Evolutionary conservation across 2,329 filamentous ascomycete species (phyloP).

Genomic region (Chrysosporium queenslandicum): DNA sequence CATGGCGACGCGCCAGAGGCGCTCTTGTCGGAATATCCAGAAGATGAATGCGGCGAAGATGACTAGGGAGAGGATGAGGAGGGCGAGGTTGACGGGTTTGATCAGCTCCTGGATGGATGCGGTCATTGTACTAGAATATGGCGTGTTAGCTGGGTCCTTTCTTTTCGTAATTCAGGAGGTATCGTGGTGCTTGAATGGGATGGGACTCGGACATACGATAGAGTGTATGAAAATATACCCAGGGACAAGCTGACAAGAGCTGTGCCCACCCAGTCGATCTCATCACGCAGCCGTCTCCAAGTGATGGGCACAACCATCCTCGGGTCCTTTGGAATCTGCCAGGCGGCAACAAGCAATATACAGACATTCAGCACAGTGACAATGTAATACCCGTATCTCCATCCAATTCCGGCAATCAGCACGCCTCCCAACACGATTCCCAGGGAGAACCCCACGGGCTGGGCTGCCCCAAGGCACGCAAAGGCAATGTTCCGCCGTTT

Average conservation of each 20-base stretch:
- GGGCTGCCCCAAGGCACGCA: slow-evolving; percentile 40
- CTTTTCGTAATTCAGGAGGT: neutral
- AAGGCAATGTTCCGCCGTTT: slow-evolving; percentile 43
- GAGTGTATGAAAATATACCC: slow-evolving; percentile 44
- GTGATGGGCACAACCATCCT: slow-evolving; percentile 11
- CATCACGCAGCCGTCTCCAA: slow-evolving; percentile 6
- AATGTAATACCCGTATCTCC: slow-evolving; percentile 46
- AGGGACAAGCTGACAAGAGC: slow-evolving; percentile 38
- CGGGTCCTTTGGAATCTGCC: slow-evolving; percentile 15
- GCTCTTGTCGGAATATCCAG: slow-evolving; percentile 44
- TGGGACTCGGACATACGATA: slow-evolving; percentile 35
- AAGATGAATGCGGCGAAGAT: slow-evolving; percentile 41
- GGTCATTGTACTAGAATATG: slow-evolving; percentile 14
- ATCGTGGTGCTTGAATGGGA: neutral
- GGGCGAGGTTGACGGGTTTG: slow-evolving; percentile 45
- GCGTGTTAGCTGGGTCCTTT: neutral
- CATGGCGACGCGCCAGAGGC: slow-evolving; percentile 39
- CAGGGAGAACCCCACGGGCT: slow-evolving; percentile 42
- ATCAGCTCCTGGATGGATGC: slow-evolving; percentile 46
- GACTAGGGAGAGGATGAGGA: slow-evolving; percentile 12
- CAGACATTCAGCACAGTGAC: slow-evolving; percentile 33
- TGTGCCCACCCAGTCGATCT: slow-evolving; percentile 47
- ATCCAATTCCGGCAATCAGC: slow-evolving; percentile 43
- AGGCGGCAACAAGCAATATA: slow-evolving; percentile 8
- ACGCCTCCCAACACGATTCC: slow-evolving; percentile 44